phyloP scores from a whole-genome alignment of 2,329 filamentous ascomycete genomes.

The Coniosporium uncinatum region DNA sequence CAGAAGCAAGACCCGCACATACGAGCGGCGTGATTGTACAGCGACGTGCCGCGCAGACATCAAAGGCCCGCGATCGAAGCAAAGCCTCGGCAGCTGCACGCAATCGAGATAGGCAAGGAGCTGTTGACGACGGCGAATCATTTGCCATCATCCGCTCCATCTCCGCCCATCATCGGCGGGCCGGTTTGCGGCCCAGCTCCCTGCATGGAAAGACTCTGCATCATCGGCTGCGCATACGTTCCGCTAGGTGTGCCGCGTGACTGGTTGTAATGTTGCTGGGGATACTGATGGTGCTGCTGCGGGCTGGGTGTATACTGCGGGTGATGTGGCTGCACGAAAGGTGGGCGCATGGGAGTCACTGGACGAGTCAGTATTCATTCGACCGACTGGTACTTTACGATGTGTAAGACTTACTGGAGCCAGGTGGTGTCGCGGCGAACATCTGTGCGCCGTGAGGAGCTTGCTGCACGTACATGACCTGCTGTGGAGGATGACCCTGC shows the following conservation, averaged over 20 bases:
- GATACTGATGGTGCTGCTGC: constrained; percentile 30
- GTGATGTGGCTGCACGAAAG: constrained; percentile 30
- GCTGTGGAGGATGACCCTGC: constrained; percentile 67
- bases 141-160: background rate
- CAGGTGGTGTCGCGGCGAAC: constrained; percentile 64
- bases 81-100: background rate
- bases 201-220: background rate
- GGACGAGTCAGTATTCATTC: background rate
- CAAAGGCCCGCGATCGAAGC: background rate
- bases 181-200: background rate
- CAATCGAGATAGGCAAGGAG: background rate
- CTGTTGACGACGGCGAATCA: background rate
- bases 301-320: constrained; percentile 28
- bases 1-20: too few relatives aligned
- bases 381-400: background rate
- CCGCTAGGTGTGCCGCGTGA: constrained; percentile 31
- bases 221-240: constrained; percentile 31
- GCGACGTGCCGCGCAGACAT: background rate
- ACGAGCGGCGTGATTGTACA: too few relatives aligned
- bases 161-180: background rate
- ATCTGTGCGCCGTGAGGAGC: constrained; percentile 61
- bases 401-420: constrained; percentile 59
- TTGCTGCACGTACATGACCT: constrained; percentile 66
- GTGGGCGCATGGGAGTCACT: constrained; percentile 7
- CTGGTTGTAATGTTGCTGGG: constrained; percentile 23